Percentiles rank a stretch among this genome's conserved stretches.
Conservation (phyloP, 208 protist genomes). For the Trypanosoma melophagium region DNA sequence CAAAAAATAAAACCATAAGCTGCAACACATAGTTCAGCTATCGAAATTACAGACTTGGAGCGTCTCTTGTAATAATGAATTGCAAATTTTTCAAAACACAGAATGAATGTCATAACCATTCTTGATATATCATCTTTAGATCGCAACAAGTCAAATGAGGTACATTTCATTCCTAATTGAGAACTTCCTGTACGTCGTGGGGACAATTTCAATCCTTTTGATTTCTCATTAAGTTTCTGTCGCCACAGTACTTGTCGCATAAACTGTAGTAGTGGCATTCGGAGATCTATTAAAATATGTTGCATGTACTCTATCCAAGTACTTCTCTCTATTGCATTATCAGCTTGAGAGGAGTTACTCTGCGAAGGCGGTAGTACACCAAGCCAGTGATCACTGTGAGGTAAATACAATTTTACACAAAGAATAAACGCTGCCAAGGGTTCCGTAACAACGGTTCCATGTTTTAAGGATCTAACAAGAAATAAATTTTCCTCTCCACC, state of each 20-base stretch:
- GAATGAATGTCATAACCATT: constrained; percentile 1
- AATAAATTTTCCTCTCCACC: constrained; percentile 11
- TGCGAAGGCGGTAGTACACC: constrained; percentile 2
- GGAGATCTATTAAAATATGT: constrained; percentile 23
- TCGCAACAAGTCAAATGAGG: neutral
- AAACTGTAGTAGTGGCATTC: constrained; percentile 24
- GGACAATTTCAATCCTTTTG: neutral
- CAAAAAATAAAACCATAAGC: constrained; percentile 68
- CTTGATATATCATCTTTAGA: constrained; percentile 2
- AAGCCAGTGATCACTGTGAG: constrained; percentile 29
- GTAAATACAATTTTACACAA: constrained; percentile 26
- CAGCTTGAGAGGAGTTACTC: neutral
- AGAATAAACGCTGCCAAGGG: constrained; percentile 32
- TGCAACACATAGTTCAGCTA: constrained; percentile 60
- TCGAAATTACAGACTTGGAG: constrained; percentile 29
- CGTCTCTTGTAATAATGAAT: constrained; percentile 15
- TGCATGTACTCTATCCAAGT: constrained; percentile 31
- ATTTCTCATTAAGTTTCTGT: neutral
- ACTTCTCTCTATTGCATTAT: constrained; percentile 20
- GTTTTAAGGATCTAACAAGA: constrained; percentile 11
- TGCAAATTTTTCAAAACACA: constrained; percentile 24
- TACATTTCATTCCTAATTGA: neutral
- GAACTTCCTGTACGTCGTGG: neutral
- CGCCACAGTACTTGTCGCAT: constrained; percentile 6
- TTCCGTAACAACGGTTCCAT: constrained; percentile 18